Base-by-base conservation (phyloP, 75 land plant genomes). In the Adiantum capillusveneris region DNA sequence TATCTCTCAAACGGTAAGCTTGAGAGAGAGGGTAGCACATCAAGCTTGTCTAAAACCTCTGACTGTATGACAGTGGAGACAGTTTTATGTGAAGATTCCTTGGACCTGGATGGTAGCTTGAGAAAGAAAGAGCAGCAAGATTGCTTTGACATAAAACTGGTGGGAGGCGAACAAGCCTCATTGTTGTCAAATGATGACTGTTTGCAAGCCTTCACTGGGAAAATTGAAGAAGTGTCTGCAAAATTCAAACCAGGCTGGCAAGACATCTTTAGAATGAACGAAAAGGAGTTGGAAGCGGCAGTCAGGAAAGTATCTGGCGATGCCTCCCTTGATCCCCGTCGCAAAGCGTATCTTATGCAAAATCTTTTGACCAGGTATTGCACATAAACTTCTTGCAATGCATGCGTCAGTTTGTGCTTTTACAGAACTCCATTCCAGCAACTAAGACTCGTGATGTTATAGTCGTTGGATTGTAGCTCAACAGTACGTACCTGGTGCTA, bases 271-370 rank as follows among this genome's bases (percentile, higher is more conserved):
- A 53, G 66, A 59, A 80, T 83, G 79, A 83, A 68, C 66, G 84
- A 87, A 31, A 72, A 86, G 29, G 84, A 83, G 44, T 58, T 87
- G 36, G 91, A 87, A 60, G 72, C 77, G 58, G 71, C 74, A 26
- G 75, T 83, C n/a, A 65, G 87, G 62, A 87, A 67, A 65, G 74
- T 87, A 17, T 87, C 91, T 18, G 73, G 80, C 42, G 87, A 87
- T 49, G 53, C 79, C 18, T 71, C 81, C 1, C 65, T 87, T n/a
- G 91, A 80, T 60, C 64, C 84, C 9, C 68, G 77, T 21, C 70
- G 64, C 25, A 87, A 87, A 49, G 60, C 91, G 14, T 72, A 75
- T 57, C 64, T 87, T 17, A 87, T 87, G 17, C 91, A 87, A 62
- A 80, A 83, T 44, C 63, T 87, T 22, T 59, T 87, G 64, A 80